Evolutionary conservation across 345 rosid species (phyloP).

Genomic region (Luvunga scandens): DNA sequence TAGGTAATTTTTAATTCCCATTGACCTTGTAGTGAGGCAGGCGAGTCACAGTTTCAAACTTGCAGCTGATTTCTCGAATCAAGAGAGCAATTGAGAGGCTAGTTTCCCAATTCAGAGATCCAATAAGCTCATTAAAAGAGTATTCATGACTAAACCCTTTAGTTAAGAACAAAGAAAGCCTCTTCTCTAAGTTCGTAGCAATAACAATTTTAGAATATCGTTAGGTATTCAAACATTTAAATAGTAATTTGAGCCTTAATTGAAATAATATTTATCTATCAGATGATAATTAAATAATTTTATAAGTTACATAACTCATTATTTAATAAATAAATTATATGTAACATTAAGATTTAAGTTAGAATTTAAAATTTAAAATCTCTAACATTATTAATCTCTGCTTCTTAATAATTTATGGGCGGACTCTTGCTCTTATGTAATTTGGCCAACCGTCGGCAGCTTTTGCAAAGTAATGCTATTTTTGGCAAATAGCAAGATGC

Average conservation of each 20-base stretch:
- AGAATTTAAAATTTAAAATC: accelerated
- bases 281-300: no score
- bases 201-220: no score
- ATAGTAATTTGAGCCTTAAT: no score
- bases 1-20: no score
- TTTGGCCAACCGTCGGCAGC: not conserved
- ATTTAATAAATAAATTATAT: no score
- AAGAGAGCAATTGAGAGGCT: not conserved
- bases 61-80: no score
- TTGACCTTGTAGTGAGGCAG: not conserved
- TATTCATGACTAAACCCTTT: not conserved
- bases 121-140: not conserved
- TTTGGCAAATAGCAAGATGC: not conserved
- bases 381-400: no score
- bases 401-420: not conserved
- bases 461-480: no score
- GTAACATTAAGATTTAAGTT: accelerated
- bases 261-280: accelerated
- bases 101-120: not conserved
- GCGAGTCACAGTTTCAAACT: no score
- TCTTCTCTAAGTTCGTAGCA: not conserved
- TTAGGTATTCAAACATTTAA: no score
- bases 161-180: not conserved
- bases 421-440: not conserved
- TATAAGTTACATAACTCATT: no score